Percentiles rank a stretch among this genome's conserved stretches.
Conservation (phyloP, 306 rosid species). For the Casuarina equisetifolia region DNA sequence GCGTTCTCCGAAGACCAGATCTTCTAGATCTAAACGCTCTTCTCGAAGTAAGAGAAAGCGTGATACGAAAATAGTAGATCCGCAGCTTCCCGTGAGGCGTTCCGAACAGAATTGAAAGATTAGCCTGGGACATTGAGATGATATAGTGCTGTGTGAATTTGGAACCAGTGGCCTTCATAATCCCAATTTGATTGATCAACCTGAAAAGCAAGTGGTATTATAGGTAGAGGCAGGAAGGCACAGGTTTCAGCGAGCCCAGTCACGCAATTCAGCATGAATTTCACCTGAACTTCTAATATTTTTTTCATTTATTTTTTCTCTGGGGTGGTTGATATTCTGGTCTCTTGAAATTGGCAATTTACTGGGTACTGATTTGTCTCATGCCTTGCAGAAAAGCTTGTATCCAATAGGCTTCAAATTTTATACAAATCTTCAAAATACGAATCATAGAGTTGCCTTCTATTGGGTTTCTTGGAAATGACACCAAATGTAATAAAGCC, state of each 20-base stretch:
- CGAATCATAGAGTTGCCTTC: conserved; percentile 42
- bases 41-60: conserved; percentile 81
- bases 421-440: conserved; percentile 50
- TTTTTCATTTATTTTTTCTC: conserved; percentile 17
- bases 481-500: conserved; percentile 21
- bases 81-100: conserved; percentile 53
- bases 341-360: conserved; percentile 33
- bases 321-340: conserved; percentile 39
- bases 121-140: conserved; percentile 22
- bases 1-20: conserved; percentile 58
- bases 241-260: conserved; percentile 33
- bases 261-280: conserved; percentile 41
- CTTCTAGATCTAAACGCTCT: conserved; percentile 62
- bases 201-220: conserved; percentile 34
- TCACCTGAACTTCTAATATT: conserved; percentile 25
- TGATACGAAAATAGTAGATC: conserved; percentile 58
- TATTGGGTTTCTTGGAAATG: conserved; percentile 13
- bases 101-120: conserved; percentile 55
- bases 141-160: conserved; percentile 41
- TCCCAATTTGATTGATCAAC: conserved; percentile 30
- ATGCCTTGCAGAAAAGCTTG: conserved; percentile 48
- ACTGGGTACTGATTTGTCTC: conserved; percentile 33
- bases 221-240: conserved; percentile 24
- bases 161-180: conserved; percentile 37
- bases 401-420: conserved; percentile 39